Conservation (phyloP, 2,329 filamentous ascomycete species). For the Cladosporium cucumerinum region DNA sequence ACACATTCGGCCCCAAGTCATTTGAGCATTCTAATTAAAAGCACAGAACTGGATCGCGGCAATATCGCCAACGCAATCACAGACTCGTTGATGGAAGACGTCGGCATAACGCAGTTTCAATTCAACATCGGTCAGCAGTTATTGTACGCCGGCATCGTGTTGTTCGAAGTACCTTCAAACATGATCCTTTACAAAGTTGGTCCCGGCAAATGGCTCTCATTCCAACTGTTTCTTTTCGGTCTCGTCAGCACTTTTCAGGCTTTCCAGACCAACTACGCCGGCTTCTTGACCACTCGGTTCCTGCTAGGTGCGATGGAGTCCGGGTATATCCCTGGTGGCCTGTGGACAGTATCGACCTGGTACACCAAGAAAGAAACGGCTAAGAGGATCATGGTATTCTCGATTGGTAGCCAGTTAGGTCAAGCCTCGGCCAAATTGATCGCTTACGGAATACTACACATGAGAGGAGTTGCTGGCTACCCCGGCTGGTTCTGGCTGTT, state of each 20-base stretch:
- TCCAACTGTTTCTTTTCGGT: slow-evolving; percentile 38
- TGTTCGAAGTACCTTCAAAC: slow-evolving; percentile 33
- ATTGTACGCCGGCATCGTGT: slow-evolving; percentile 33
- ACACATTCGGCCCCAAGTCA: background rate
- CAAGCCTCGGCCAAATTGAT: slow-evolving; percentile 42
- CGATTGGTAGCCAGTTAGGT: slow-evolving; percentile 45
- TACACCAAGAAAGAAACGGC: slow-evolving; percentile 48
- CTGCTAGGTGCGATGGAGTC: slow-evolving; percentile 41
- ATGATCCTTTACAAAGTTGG: slow-evolving; percentile 35
- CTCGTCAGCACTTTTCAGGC: slow-evolving; percentile 42
- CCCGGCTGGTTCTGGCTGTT: slow-evolving; percentile 31
- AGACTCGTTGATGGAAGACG: slow-evolving; percentile 31
- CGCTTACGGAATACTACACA: slow-evolving; percentile 40
- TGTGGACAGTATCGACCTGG: slow-evolving; percentile 49
- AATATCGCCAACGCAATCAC: slow-evolving; percentile 33
- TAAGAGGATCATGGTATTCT: slow-evolving; percentile 46
- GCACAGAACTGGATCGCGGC: slow-evolving; percentile 21
- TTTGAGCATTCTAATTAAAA: background rate
- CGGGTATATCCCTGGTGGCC: slow-evolving; percentile 47
- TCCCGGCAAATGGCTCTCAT: slow-evolving; percentile 39
- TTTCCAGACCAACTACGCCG: slow-evolving; percentile 37
- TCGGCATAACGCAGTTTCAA: slow-evolving; percentile 31
- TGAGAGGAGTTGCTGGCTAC: slow-evolving; percentile 24
- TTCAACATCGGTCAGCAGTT: slow-evolving; percentile 37
- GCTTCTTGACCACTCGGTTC: slow-evolving; percentile 39